Evolutionary conservation across 768 basidiomycete genomes (phyloP).

Genomic region (Gymnopilus dilepis): DNA sequence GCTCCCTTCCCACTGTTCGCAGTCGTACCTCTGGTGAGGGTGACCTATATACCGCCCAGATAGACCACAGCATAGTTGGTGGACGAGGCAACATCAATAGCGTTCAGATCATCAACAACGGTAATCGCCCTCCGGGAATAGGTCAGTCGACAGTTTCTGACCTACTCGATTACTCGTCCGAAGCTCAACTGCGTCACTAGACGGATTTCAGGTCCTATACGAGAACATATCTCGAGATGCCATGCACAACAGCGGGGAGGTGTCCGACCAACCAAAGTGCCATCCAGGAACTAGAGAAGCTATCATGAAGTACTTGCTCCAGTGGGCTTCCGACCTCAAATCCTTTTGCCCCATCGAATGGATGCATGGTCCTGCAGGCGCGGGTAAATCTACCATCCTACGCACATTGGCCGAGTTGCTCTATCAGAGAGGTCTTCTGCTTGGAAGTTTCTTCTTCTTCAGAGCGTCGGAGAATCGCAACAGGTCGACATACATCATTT

Average conservation of each 20-base stretch:
- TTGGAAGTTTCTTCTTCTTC: slow-evolving; percentile 3
- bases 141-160: not conserved
- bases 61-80: not conserved
- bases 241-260: not conserved
- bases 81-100: not conserved
- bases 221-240: not conserved
- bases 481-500: not conserved
- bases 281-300: not conserved
- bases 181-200: too few species aligned
- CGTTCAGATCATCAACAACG: not conserved
- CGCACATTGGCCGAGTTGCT: not conserved
- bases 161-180: too few species aligned
- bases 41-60: not conserved
- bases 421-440: not conserved
- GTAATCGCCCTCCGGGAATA: not conserved
- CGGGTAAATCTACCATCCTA: not conserved
- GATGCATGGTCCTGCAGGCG: not conserved
- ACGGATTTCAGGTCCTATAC: not conserved
- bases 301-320: not conserved
- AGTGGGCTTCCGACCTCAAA: not conserved
- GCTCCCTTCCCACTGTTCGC: too few species aligned
- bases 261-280: not conserved
- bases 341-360: not conserved
- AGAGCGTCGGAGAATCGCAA: not conserved
- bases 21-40: not conserved